Evolutionary conservation across 768 basidiomycete genomes (phyloP).

Genomic region (Suillus lakei): DNA sequence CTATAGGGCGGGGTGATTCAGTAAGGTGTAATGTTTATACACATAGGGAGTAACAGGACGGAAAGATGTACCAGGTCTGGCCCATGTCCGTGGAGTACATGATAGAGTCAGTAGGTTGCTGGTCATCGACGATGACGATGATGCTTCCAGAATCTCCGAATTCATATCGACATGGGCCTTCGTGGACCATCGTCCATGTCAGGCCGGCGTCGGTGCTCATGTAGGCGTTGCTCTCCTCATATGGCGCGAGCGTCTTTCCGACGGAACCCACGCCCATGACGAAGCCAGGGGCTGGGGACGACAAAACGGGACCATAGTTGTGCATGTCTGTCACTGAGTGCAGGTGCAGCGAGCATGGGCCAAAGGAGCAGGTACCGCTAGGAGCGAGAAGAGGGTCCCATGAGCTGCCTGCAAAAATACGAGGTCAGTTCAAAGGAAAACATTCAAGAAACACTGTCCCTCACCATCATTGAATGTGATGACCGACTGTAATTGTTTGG

Average conservation of each 20-base stretch:
- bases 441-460: slow-evolving; percentile 6
- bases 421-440: slow-evolving; percentile 8
- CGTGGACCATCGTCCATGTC: slow-evolving; percentile 78
- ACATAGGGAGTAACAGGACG: slow-evolving; percentile 7
- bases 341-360: slow-evolving; percentile 83
- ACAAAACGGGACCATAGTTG: slow-evolving; percentile 94
- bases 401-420: slow-evolving; percentile 51
- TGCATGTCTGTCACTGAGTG: slow-evolving; percentile 92
- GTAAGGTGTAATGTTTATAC: slow-evolving; percentile 5
- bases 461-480: slow-evolving; percentile 91
- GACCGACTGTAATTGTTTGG: slow-evolving; percentile 74
- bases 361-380: slow-evolving; percentile 55
- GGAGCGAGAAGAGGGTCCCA: slow-evolving; percentile 79
- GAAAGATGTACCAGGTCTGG: slow-evolving; percentile 68
- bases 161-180: slow-evolving; percentile 90
- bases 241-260: slow-evolving; percentile 66
- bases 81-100: slow-evolving; percentile 86
- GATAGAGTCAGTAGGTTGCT: slow-evolving; percentile 70
- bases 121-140: slow-evolving; percentile 83
- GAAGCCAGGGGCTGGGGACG: slow-evolving; percentile 91
- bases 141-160: slow-evolving; percentile 91
- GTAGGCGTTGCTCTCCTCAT: slow-evolving; percentile 93
- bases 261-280: slow-evolving; percentile 97
- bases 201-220: slow-evolving; percentile 89
- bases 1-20: slow-evolving; percentile 40